These are phyloP conservation scores for Penicillium sp. DNA, from an alignment of 2,329 filamentous ascomycete genomes.

Conservation along the genomic window DNA sequence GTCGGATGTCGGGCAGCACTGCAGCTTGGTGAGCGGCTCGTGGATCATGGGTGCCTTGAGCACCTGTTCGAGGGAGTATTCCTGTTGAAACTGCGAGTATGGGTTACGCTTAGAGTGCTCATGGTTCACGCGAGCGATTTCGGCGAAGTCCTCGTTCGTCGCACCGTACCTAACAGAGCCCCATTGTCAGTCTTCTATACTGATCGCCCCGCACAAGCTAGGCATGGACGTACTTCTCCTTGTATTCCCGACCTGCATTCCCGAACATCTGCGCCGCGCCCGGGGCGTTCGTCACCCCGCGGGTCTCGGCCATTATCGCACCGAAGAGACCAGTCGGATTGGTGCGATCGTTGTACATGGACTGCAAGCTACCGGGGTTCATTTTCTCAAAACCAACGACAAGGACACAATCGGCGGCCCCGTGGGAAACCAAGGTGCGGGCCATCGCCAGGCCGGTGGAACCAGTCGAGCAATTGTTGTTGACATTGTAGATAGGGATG, in stretches of 20 bases:
- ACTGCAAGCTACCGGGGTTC: constrained; percentile 83
- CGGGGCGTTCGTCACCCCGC: constrained; percentile 77
- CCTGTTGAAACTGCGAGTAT: constrained; percentile 95
- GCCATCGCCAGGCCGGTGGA: constrained; percentile 85
- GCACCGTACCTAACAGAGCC: constrained; percentile 66
- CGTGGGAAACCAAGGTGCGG: constrained; percentile 72
- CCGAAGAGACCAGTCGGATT: constrained; percentile 71
- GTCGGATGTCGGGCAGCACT: constrained; percentile 96
- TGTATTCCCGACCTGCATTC: constrained; percentile 90
- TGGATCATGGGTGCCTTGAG: constrained; percentile 73
- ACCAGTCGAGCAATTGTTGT: constrained; percentile 98
- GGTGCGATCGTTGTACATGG: constrained; percentile 78
- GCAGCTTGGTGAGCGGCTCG: constrained; percentile 89
- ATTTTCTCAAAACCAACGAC: constrained; percentile 98
- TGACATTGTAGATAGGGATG: constrained; percentile 96
- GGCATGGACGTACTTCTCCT: constrained; percentile 67
- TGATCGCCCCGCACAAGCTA: background rate
- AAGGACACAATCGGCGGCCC: constrained; percentile 80
- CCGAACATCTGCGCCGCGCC: constrained; percentile 92
- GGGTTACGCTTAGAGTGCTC: constrained; percentile 87
- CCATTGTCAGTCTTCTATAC: background rate
- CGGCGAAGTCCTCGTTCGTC: constrained; percentile 79
- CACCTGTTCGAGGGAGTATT: constrained; percentile 84
- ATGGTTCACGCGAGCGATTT: constrained; percentile 92
- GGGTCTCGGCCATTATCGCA: constrained; percentile 77